Percentiles rank a stretch among this genome's conserved stretches.
Conservation (phyloP, 495 filamentous ascomycete species). For the Choiromyces venosus region DNA sequence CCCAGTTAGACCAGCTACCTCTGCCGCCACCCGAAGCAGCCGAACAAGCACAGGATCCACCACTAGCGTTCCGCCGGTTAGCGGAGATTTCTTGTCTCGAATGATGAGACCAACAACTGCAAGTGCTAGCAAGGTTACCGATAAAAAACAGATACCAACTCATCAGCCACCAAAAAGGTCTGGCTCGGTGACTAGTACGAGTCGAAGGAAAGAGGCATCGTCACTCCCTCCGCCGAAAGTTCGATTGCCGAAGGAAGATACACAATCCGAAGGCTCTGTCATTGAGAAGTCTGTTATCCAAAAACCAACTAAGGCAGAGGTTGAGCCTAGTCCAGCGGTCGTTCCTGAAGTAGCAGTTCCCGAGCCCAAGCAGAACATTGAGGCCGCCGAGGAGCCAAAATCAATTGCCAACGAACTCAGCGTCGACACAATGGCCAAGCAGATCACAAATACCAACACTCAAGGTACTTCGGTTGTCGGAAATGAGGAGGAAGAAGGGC, state of each 20-base stretch:
- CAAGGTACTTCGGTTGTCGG: neutral
- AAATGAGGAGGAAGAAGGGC: slow-evolving; percentile 31
- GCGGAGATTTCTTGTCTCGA: slow-evolving; percentile 36
- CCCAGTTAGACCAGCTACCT: slow-evolving; percentile 35
- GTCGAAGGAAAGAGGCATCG: slow-evolving; percentile 27
- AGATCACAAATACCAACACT: neutral
- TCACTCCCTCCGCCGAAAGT: slow-evolving; percentile 18
- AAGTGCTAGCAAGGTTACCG: slow-evolving; percentile 35
- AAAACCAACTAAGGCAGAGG: neutral
- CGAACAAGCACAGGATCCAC: slow-evolving; percentile 26
- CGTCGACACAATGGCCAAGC: neutral
- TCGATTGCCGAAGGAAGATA: slow-evolving; percentile 19
- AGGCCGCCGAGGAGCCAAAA: neutral
- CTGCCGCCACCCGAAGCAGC: slow-evolving; percentile 27
- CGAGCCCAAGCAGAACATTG: neutral
- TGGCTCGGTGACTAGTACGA: slow-evolving; percentile 26
- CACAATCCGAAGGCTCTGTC: neutral
- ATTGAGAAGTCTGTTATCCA: neutral
- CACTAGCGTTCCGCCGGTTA: slow-evolving; percentile 9
- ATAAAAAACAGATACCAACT: slow-evolving; percentile 26
- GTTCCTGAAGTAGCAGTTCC: neutral
- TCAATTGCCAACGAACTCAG: neutral
- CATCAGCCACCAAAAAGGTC: slow-evolving; percentile 23
- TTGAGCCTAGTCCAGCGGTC: neutral
- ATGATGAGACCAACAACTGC: slow-evolving; percentile 40